A percentile compares a stretch with the other conserved stretches of the same genome.
Conservation (phyloP, 108 stramenopile genomes). For the Skeletonema costatum region DNA sequence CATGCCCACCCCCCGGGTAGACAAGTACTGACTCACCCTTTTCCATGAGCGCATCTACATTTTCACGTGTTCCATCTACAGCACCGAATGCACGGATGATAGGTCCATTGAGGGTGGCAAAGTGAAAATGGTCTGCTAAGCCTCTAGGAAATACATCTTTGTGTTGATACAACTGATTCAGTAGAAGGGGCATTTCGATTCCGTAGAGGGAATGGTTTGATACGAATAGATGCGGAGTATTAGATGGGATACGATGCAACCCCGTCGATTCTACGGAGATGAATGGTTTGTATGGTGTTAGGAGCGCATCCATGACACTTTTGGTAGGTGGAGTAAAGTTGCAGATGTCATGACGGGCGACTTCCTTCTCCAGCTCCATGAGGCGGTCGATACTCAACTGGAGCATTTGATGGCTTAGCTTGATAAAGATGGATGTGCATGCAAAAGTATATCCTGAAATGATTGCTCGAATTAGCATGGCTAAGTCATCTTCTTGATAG, state of each 20-base stretch:
- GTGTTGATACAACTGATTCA: conserved; percentile 16
- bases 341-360: conserved; percentile 4
- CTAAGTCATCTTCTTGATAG: background rate
- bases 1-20: conserved; percentile 20
- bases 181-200: conserved; percentile 19
- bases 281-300: conserved; percentile 8
- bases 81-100: conserved; percentile 22
- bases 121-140: conserved; percentile 30
- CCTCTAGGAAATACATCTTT: conserved; percentile 7
- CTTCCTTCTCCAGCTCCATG: conserved; percentile 4
- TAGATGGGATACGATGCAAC: background rate
- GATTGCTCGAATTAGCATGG: background rate
- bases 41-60: conserved; percentile 26
- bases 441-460: conserved; percentile 1
- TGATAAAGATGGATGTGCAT: conserved; percentile 7
- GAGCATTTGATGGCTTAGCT: conserved; percentile 9
- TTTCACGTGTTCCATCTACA: conserved; percentile 23
- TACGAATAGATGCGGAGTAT: conserved; percentile 18
- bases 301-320: conserved; percentile 6
- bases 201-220: conserved; percentile 25
- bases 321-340: conserved; percentile 5
- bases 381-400: conserved; percentile 6
- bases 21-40: conserved; percentile 14
- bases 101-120: conserved; percentile 24
- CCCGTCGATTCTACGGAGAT: conserved; percentile 7